Base-by-base conservation (phyloP, 331 rosid genomes). In the Acacia pycnantha region DNA sequence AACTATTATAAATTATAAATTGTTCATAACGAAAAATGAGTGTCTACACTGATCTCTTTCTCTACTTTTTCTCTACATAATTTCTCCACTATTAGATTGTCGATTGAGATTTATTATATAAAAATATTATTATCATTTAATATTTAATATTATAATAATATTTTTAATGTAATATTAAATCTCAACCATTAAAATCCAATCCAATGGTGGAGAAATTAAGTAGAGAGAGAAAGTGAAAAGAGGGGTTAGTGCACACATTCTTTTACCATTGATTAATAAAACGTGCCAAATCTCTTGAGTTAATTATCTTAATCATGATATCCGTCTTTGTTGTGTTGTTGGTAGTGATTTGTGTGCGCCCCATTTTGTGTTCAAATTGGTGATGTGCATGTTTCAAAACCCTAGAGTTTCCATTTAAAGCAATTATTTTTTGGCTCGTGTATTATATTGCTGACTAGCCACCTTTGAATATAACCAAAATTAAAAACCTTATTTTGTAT, bases 201-300 rank as follows among this genome's bases (percentile, higher is more conserved):
- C 5, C 0, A 35, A 35, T 35, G 7, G 1, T 35, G 1, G 40
- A 35, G 40, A 35, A 35, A 37, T 37, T 37, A 37, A 37, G 9
- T 6, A 6, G 41, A 1, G 41, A 35, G 37, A 5, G 3, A 1
- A 37, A 5, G 41, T 35, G 40, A 35, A 35, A 35, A 35, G 40
- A 35, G 1, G 7, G 40, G 4, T 35, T 35, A 35, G 40, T 35
- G 6, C 1, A 35, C 4, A 35, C 40, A 5, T 35, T 35, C 40
- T 4, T 35, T 35, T 5, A 7, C 40, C 40, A 35, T 35, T 35
- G 5, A 35, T 35, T 40, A 33, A 65, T 18, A 31, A 77, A 84
- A 78, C 74, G 82, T 81, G 88, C 66, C 19, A 80, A 81, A 81
- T 46, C 8, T 56, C 8, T 56, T 11, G 8, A 29, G 27, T 8